A percentile compares a stretch with the other conserved stretches of the same genome.
Evolutionary conservation across 164 flowering plant genomes (phyloP).

Genomic region (Macadamia tetraphylla): DNA sequence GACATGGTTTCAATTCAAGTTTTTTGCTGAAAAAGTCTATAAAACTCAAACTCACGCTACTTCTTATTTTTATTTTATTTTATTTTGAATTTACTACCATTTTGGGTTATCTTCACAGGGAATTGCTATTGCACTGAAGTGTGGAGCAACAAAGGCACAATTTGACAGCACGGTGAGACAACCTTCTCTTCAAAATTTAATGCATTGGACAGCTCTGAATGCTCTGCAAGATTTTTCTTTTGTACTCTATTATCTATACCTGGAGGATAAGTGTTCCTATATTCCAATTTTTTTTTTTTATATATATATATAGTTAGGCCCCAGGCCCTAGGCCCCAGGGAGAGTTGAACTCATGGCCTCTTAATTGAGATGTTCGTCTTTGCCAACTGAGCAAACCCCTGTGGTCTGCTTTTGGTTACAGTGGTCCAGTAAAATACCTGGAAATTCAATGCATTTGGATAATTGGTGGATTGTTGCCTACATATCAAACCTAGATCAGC

Average conservation of each 20-base stretch:
- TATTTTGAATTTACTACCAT: no score
- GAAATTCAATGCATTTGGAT: not conserved
- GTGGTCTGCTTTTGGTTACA: not conserved
- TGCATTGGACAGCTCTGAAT: not conserved
- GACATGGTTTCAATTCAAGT: not conserved
- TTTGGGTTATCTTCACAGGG: conserved; percentile 45
- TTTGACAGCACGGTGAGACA: conserved; percentile 86
- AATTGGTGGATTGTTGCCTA: not conserved
- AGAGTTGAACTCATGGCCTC: no score
- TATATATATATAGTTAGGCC: no score
- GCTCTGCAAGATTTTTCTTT: no score
- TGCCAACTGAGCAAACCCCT: not conserved
- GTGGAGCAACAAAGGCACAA: conserved; percentile 95
- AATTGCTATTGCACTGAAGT: conserved; percentile 86
- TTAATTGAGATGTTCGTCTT: no score
- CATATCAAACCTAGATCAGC: no score
- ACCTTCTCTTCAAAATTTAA: not conserved
- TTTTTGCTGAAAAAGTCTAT: not conserved
- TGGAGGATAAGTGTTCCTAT: no score
- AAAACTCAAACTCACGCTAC: no score
- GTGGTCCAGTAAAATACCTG: not conserved
- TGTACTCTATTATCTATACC: no score
- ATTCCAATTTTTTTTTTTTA: no score
- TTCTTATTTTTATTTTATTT: no score
- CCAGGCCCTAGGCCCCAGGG: no score